Evolutionary conservation across 352 stramenopile genomes (phyloP).

Genomic region (Globisporangium camurandrum): DNA sequence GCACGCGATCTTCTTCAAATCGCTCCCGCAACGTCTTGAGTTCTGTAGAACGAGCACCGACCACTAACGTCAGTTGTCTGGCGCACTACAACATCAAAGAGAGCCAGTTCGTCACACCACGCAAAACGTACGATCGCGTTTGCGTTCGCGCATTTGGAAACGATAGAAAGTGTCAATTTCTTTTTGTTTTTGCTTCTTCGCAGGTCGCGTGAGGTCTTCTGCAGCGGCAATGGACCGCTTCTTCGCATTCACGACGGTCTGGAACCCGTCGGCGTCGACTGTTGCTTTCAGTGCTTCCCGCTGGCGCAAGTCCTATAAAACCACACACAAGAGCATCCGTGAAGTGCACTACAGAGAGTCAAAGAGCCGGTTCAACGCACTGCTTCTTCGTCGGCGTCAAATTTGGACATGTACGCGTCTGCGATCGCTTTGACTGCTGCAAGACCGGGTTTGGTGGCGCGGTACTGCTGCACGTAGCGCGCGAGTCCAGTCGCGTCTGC

Average conservation of each 20-base stretch:
- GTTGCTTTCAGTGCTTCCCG: conserved; percentile 73
- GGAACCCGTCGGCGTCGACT: conserved; percentile 78
- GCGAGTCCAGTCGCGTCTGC: conserved; percentile 1
- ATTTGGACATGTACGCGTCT: conserved; percentile 70
- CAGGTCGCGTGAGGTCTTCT: conserved; percentile 38
- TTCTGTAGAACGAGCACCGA: conserved; percentile 24
- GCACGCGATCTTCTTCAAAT: conserved; percentile 73
- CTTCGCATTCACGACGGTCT: conserved; percentile 78
- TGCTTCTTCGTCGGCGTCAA: conserved; percentile 63
- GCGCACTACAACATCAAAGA: background rate
- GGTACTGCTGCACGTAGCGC: conserved; percentile 60
- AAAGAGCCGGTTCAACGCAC: conserved; percentile 9
- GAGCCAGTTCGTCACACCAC: background rate
- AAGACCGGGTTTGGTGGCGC: conserved; percentile 54
- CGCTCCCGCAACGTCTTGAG: conserved; percentile 75
- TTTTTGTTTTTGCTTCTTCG: conserved; percentile 83
- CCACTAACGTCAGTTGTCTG: background rate
- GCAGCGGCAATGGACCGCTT: conserved; percentile 44
- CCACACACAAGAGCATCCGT: too few relatives aligned
- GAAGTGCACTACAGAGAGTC: conserved; percentile 5
- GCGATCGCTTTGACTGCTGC: conserved; percentile 55
- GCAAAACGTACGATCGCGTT: conserved; percentile 63
- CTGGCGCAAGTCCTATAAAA: conserved; percentile 38
- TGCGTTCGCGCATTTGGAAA: conserved; percentile 84
- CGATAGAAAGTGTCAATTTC: conserved; percentile 79